Base-by-base conservation (phyloP, 192 early-diverging fungal genomes). In the Umbelopsis sp. region DNA sequence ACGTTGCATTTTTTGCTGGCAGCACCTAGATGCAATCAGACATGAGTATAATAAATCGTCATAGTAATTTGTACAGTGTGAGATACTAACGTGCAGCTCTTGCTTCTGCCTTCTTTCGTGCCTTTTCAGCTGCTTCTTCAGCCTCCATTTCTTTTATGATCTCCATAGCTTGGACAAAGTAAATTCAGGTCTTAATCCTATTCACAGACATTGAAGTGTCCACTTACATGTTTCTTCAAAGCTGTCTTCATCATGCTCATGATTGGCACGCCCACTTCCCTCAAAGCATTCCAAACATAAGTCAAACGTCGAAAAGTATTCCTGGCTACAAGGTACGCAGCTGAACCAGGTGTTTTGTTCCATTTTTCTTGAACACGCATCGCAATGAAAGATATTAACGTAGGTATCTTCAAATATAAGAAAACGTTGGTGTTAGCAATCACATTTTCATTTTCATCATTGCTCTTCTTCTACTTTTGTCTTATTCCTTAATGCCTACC, bases 291-390 rank as follows among this genome's bases (percentile, higher is more conserved):
- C 78, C 10, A 66, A 59, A 56, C 92, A 93, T 21, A 93, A 73
- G 81, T 93, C 92, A 80, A 87, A 93, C 0, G 92, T 82, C 1
- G 88, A 81, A 68, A 92, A 93, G 70, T 89, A 91, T 66, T 85
- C 80, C 0, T 77, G 68, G 49, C 81, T 89, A 62, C 91, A 92
- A 45, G 82, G 81, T 36, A 81, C 50, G 54, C 91, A 93, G 0
- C 84, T 86, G 66, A 82, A 84, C 91, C 91, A 92, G 32, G 74
- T 72, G 45, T 90, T 83, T 4, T 88, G 79, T 4, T 83, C 83
- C 54, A 90, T 73, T 11, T 84, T 73, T 41, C 84, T 83, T 8
- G 69, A 74, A 77, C 92, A 93, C 3, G 72, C 80, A 73, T 93
- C 92, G 76, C 92, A 93, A n/a, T 80, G 82, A 69, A 88, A 92